Evolutionary conservation across 371 early-diverging fungal genomes (phyloP).

Genomic region (Zancudomyces culisetae): DNA sequence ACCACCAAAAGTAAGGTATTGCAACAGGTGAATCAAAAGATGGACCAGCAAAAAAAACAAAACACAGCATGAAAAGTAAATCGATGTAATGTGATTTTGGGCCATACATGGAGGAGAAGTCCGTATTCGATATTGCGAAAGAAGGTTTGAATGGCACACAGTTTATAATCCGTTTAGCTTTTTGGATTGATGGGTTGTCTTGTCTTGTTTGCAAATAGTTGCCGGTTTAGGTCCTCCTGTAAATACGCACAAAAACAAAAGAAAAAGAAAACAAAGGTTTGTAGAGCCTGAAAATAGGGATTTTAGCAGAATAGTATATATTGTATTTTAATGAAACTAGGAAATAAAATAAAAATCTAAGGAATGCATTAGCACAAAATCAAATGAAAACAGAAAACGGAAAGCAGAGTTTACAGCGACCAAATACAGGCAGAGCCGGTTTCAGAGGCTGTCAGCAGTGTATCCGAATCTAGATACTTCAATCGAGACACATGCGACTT

Average conservation of each 20-base stretch:
- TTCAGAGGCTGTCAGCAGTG: conserved; percentile 6
- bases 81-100: not conserved
- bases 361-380: not conserved
- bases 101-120: not conserved
- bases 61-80: not conserved
- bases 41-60: not conserved
- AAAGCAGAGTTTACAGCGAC: conserved; percentile 4
- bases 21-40: not conserved
- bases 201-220: conserved; percentile 4
- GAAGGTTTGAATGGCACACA: not conserved
- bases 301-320: conserved; percentile 2
- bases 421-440: conserved; percentile 8
- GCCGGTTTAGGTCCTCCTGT: conserved; percentile 4
- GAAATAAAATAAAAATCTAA: not conserved
- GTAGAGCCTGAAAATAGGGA: too few relatives aligned
- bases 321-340: not conserved
- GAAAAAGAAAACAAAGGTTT: not conserved
- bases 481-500: not conserved
- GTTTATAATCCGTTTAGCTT: too few relatives aligned
- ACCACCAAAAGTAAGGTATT: not conserved
- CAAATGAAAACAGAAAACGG: not conserved
- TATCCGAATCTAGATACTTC: not conserved
- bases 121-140: not conserved
- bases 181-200: too few relatives aligned
- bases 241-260: not conserved